Conservation (phyloP, 2,329 filamentous ascomycete species). For the Arthrinium phaeospermum region DNA sequence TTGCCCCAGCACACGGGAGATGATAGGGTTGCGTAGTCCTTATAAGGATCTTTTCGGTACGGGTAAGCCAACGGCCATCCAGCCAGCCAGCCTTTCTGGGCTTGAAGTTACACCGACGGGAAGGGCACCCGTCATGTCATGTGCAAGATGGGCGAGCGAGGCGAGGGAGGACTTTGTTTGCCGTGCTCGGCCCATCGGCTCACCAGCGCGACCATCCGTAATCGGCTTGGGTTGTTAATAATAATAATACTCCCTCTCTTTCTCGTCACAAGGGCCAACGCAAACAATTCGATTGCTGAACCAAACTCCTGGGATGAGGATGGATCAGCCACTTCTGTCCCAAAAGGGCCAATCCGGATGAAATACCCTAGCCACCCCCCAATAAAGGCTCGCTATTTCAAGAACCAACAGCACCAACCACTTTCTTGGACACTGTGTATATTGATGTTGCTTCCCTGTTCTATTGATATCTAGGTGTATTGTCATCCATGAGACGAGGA, state of each 20-base stretch:
- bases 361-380: constrained; percentile 1
- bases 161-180: constrained; percentile 2
- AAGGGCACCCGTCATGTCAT: background rate
- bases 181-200: constrained; percentile 4
- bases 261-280: constrained; percentile 4
- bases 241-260: background rate
- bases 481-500: background rate
- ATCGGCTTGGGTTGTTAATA: constrained; percentile 10
- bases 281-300: background rate
- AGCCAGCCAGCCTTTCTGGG: background rate
- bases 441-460: background rate
- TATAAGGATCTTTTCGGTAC: background rate
- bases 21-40: background rate
- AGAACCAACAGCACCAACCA: constrained; percentile 6
- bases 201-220: background rate
- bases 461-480: background rate
- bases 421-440: background rate
- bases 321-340: constrained; percentile 5
- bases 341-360: background rate
- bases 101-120: background rate
- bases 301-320: background rate
- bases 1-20: background rate
- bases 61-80: background rate
- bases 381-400: constrained; percentile 2
- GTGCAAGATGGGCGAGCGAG: constrained; percentile 5